Evolutionary conservation across 192 early-diverging fungal species (phyloP).

Genomic region (Backusella australiensis): DNA sequence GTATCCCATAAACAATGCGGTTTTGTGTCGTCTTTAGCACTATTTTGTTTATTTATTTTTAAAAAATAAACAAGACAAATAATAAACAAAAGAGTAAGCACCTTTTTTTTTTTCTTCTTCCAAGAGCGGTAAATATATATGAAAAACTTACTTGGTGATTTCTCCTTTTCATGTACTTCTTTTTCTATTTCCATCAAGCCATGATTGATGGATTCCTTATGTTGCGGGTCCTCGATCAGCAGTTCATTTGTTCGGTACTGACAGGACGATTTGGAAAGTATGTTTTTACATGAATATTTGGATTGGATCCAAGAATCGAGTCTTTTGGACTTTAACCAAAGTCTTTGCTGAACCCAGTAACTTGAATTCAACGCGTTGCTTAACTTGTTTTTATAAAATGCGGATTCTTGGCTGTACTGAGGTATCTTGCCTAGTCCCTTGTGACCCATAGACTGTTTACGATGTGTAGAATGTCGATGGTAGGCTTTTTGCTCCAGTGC

Average conservation of each 20-base stretch:
- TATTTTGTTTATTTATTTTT: not conserved
- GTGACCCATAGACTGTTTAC: not conserved
- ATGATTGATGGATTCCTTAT: not conserved
- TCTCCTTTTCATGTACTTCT: not conserved
- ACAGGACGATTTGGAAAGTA: not conserved
- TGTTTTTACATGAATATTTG: not conserved
- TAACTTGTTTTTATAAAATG: not conserved
- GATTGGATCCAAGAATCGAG: conserved; percentile 1
- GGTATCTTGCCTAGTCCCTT: conserved; percentile 2
- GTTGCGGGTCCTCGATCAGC: not conserved
- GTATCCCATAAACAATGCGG: conserved; percentile 1
- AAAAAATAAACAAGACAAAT: conserved; percentile 1
- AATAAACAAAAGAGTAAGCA: not conserved
- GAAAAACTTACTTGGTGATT: conserved; percentile 7
- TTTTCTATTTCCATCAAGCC: not conserved
- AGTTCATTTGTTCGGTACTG: not conserved
- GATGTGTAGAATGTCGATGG: not conserved
- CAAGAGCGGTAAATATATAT: not conserved
- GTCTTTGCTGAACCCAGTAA: not conserved
- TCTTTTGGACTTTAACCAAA: conserved; percentile 16
- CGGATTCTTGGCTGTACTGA: not conserved
- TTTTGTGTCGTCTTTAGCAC: conserved; percentile 12
- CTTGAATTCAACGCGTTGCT: not conserved
- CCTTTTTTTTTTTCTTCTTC: not conserved
- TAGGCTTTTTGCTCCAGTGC: conserved; percentile 10